Percentiles rank a stretch among this genome's conserved stretches.
Conservation (phyloP, 2,329 filamentous ascomycete species). For the Zasmidium angulare region DNA sequence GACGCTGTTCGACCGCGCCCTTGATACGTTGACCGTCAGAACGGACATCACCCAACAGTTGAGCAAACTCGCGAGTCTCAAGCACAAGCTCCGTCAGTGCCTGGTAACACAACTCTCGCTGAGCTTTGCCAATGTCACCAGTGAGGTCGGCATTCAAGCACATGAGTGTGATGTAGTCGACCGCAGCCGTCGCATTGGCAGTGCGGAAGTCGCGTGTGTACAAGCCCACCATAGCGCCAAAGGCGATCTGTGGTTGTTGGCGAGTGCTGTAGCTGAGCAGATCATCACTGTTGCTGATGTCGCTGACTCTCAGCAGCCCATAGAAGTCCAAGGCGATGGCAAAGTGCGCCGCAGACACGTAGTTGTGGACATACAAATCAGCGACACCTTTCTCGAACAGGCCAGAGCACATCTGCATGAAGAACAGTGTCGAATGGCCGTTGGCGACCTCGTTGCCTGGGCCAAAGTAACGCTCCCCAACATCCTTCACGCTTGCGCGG, state of each 20-base stretch:
- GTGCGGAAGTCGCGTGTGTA: constrained; percentile 96
- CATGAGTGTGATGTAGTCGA: constrained; percentile 89
- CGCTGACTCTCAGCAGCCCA: constrained; percentile 81
- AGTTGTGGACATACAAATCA: constrained; percentile 88
- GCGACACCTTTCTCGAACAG: constrained; percentile 93
- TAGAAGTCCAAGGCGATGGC: constrained; percentile 87
- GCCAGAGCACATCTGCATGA: constrained; percentile 83
- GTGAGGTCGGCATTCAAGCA: constrained; percentile 85
- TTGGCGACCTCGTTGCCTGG: constrained; percentile 77
- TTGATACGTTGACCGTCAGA: constrained; percentile 81
- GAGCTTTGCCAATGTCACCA: constrained; percentile 71
- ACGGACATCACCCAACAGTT: constrained; percentile 86
- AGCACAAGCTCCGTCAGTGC: constrained; percentile 89
- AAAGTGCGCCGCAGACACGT: constrained; percentile 93
- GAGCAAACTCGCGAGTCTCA: constrained; percentile 95
- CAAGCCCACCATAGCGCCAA: constrained; percentile 87
- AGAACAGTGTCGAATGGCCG: constrained; percentile 87
- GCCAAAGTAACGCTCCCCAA: constrained; percentile 87
- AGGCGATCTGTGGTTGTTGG: constrained; percentile 81
- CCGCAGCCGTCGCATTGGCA: constrained; percentile 81
- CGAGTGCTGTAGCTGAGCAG: constrained; percentile 65
- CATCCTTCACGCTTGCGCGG: constrained; percentile 78
- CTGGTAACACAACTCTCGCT: constrained; percentile 83
- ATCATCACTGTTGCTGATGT: constrained; percentile 73
- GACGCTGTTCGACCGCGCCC: constrained; percentile 83